phyloP scores from a whole-genome alignment of 345 rosid genomes.

The Eucalyptus lansdowneana region DNA sequence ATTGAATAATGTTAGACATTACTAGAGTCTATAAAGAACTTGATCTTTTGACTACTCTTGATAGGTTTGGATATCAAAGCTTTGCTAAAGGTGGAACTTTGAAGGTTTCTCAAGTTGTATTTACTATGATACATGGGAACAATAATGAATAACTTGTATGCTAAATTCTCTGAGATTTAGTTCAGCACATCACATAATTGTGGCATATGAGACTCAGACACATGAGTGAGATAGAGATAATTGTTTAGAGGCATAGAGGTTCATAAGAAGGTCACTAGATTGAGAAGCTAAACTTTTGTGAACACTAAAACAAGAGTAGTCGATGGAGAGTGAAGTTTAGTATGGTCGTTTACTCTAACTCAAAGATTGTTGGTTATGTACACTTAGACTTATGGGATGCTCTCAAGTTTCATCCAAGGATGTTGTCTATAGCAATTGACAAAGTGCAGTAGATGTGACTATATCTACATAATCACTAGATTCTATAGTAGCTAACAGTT shows the following conservation, averaged over 20 bases:
- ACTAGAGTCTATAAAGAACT: too few relatives aligned
- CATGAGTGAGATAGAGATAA: background rate
- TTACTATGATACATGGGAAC: background rate
- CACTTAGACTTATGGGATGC: background rate
- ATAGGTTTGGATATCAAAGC: background rate
- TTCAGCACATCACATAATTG: too few relatives aligned
- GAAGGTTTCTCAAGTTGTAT: background rate
- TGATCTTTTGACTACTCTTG: background rate
- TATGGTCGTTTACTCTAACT: background rate
- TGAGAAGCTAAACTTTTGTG: background rate
- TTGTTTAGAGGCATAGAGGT: background rate
- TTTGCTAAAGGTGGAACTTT: background rate
- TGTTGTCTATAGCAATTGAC: accelerated
- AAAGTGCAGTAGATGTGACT: background rate
- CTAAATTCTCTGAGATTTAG: too few relatives aligned
- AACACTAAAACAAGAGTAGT: background rate
- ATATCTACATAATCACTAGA: background rate
- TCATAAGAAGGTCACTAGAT: background rate
- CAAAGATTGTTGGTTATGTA: background rate
- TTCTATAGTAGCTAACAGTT: too few relatives aligned
- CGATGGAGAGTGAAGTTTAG: background rate
- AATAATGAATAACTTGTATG: background rate
- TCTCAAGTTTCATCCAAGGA: background rate
- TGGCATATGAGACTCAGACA: background rate
- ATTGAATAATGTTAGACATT: too few relatives aligned